Conservation (phyloP, 768 basidiomycete genomes). For the Boletellus ananas region DNA sequence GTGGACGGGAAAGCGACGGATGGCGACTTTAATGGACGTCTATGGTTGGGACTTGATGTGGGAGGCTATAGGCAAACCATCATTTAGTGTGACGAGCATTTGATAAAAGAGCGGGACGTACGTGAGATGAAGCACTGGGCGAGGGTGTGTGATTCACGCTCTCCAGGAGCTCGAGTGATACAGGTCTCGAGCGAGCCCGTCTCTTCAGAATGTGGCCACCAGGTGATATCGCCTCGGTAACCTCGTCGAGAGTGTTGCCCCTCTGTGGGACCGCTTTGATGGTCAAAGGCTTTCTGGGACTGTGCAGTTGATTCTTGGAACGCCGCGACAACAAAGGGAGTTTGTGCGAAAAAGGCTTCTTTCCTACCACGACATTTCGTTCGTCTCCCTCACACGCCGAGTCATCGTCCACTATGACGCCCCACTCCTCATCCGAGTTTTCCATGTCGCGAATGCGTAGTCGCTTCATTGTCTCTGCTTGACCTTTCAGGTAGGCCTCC, state of each 20-base stretch:
- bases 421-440: constrained; percentile 44
- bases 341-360: constrained; percentile 33
- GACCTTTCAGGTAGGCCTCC: constrained; percentile 40
- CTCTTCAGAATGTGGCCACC: constrained; percentile 75
- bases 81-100: background rate
- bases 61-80: constrained; percentile 5
- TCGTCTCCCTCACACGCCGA: constrained; percentile 51
- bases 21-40: constrained; percentile 11
- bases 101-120: background rate
- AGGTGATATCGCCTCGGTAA: constrained; percentile 67
- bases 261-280: constrained; percentile 32
- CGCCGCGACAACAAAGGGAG: constrained; percentile 23
- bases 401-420: constrained; percentile 40
- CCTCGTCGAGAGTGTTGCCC: constrained; percentile 49
- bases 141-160: constrained; percentile 45
- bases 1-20: constrained; percentile 37
- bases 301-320: constrained; percentile 27
- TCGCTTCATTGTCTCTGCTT: constrained; percentile 63
- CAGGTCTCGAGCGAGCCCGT: constrained; percentile 67
- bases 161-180: constrained; percentile 63
- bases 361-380: constrained; percentile 29
- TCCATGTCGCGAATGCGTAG: constrained; percentile 57
- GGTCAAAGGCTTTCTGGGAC: constrained; percentile 26
- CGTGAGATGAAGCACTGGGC: constrained; percentile 33
- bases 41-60: constrained; percentile 14